phyloP scores from a whole-genome alignment of 2,329 filamentous ascomycete genomes.

The Chlorencoelia australis region DNA sequence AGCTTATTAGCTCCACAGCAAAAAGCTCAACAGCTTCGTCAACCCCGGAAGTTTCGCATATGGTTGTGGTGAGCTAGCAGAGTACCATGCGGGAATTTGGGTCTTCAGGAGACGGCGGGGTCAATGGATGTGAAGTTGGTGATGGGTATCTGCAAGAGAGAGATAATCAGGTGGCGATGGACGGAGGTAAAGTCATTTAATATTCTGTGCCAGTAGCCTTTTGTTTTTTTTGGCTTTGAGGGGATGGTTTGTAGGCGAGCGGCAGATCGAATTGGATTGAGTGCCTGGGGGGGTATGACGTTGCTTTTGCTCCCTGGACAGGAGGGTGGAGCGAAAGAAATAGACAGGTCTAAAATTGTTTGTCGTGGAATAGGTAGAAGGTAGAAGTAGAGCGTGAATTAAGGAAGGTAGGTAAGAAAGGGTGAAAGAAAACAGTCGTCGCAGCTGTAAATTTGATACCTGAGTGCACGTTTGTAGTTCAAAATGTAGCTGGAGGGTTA shows the following conservation, averaged over 20 bases:
- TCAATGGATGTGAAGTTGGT: neutral
- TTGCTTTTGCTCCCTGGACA: no score
- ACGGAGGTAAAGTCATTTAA: neutral
- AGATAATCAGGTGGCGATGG: neutral
- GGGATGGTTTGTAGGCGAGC: no score
- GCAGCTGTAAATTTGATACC: no score
- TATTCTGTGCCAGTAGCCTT: neutral
- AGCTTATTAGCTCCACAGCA: conserved; percentile 14
- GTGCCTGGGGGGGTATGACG: no score
- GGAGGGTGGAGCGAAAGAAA: no score
- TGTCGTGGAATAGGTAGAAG: neutral
- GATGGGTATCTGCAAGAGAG: neutral
- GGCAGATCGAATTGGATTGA: no score
- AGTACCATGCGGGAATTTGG: conserved; percentile 4
- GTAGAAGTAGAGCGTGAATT: neutral
- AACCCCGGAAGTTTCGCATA: conserved; percentile 13
- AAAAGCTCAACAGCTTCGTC: conserved; percentile 17
- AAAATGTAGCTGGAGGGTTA: no score
- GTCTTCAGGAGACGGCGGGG: conserved; percentile 8
- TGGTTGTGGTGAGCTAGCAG: neutral
- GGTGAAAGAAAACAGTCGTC: no score
- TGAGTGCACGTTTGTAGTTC: no score
- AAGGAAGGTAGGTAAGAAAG: neutral
- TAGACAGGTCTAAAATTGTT: no score
- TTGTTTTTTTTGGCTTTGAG: neutral